Percentiles rank a stretch among this genome's conserved stretches.
These are phyloP conservation scores for Talaromyces sp. DNA, from an alignment of 2,329 filamentous ascomycete species.

Conservation along the genomic window DNA sequence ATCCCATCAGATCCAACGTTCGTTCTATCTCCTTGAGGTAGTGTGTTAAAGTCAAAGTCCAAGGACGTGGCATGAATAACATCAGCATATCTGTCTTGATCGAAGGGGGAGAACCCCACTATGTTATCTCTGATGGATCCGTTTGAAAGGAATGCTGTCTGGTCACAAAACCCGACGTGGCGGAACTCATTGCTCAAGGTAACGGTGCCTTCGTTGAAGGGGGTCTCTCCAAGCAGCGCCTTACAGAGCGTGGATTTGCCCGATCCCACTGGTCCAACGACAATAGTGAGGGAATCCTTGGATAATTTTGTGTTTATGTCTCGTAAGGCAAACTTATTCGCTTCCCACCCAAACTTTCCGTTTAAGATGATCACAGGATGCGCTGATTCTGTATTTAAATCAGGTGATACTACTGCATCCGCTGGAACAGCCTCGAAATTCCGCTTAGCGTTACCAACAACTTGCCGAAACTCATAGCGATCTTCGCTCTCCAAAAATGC, in stretches of 20 bases:
- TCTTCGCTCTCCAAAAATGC: conserved; percentile 23
- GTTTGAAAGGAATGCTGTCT: conserved; percentile 31
- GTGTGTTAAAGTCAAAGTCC: conserved; percentile 37
- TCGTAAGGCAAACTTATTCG: background rate
- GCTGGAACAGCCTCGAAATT: background rate
- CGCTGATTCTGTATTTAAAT: background rate
- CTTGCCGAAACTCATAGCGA: conserved; percentile 6
- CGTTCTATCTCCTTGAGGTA: conserved; percentile 45
- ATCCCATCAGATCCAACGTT: conserved; percentile 52
- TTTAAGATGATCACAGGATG: background rate
- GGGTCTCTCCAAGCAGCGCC: conserved; percentile 34
- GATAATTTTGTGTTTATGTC: background rate
- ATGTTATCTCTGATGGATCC: conserved; percentile 33
- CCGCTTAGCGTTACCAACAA: background rate
- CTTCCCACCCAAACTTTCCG: conserved; percentile 11
- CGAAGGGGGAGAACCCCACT: conserved; percentile 25
- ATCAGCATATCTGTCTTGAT: conserved; percentile 28
- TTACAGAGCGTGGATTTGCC: conserved; percentile 37
- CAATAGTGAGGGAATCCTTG: conserved; percentile 7
- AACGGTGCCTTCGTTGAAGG: conserved; percentile 24
- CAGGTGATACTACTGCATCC: background rate
- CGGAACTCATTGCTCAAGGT: conserved; percentile 12
- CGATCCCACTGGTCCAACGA: conserved; percentile 17
- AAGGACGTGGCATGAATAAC: conserved; percentile 29
- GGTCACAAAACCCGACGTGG: conserved; percentile 41